phyloP scores from a whole-genome alignment of 2,329 filamentous ascomycete species.

The Colletotrichum tofieldiae region DNA sequence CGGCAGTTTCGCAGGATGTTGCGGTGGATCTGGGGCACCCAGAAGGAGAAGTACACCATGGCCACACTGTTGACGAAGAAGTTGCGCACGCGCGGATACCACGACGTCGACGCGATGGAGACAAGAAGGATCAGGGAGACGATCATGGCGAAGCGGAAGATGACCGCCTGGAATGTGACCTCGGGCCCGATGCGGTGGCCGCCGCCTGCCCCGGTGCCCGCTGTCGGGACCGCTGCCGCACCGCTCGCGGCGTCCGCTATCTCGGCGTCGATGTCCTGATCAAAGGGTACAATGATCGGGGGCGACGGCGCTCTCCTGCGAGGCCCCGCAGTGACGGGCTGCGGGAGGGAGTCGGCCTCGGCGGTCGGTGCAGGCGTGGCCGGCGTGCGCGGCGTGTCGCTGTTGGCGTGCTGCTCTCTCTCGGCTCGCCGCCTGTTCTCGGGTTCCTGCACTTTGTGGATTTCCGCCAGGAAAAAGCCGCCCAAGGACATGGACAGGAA shows the following conservation, averaged over 20 bases:
- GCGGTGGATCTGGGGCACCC: conserved; percentile 92
- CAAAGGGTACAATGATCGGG: conserved; percentile 74
- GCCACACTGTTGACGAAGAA: conserved; percentile 75
- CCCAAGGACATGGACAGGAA: conserved; percentile 73
- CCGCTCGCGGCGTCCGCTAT: conserved; percentile 56
- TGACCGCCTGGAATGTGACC: conserved; percentile 68
- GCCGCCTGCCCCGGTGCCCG: conserved; percentile 24
- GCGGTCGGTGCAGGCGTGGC: conserved; percentile 47
- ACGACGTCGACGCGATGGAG: conserved; percentile 72
- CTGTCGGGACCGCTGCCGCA: conserved; percentile 48
- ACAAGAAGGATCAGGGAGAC: conserved; percentile 72
- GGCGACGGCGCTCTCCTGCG: conserved; percentile 50
- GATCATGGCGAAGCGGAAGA: conserved; percentile 71
- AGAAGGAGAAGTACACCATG: conserved; percentile 88
- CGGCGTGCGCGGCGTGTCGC: conserved; percentile 46
- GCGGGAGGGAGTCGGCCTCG: conserved; percentile 55
- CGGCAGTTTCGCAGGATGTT: conserved; percentile 94
- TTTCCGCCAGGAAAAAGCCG: conserved; percentile 71
- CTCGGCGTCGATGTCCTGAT: conserved; percentile 75
- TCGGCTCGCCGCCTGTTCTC: conserved; percentile 63
- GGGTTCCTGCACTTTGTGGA: conserved; percentile 74
- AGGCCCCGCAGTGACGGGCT: conserved; percentile 56
- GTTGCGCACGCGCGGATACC: conserved; percentile 70
- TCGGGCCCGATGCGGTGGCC: conserved; percentile 45
- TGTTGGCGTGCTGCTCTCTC: conserved; percentile 46